These are phyloP conservation scores for Macrocystidia cucumis DNA, from an alignment of 1,284 basidiomycete species.

Conservation along the genomic window DNA sequence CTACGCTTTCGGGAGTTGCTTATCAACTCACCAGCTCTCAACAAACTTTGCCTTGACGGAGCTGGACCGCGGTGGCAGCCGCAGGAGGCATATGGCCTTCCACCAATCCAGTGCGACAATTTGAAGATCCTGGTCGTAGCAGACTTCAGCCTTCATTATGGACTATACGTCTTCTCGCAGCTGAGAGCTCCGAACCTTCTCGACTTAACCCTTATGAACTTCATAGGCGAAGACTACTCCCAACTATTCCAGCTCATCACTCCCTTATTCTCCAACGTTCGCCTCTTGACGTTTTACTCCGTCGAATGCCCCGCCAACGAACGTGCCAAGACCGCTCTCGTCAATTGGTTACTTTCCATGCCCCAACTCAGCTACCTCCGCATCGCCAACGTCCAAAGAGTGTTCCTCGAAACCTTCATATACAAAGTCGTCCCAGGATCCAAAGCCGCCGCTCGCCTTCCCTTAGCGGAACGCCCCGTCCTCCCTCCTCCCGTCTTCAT, in stretches of 20 bases:
- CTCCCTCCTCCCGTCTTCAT: no score
- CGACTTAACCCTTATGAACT: conserved; percentile 45
- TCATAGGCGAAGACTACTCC: conserved; percentile 40
- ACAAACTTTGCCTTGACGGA: conserved; percentile 48
- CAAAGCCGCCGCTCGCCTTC: conserved; percentile 5
- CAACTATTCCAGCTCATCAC: conserved; percentile 35
- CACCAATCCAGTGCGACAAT: conserved; percentile 33
- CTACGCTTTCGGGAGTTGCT: conserved; percentile 45
- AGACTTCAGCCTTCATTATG: conserved; percentile 39
- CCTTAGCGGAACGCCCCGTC: no score
- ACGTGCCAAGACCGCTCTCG: conserved; percentile 20
- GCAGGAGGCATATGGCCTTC: conserved; percentile 13
- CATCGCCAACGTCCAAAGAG: conserved; percentile 28
- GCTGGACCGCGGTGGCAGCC: conserved; percentile 39
- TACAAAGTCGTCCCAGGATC: conserved; percentile 18
- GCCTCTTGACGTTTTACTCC: conserved; percentile 39
- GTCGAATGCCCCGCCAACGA: conserved; percentile 23
- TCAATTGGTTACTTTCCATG: conserved; percentile 46
- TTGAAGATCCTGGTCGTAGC: conserved; percentile 46
- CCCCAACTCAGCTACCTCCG: conserved; percentile 42
- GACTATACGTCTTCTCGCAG: conserved; percentile 33
- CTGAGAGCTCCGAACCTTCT: conserved; percentile 43
- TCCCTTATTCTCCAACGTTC: conserved; percentile 36
- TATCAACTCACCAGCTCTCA: conserved; percentile 33
- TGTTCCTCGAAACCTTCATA: conserved; percentile 36